Conservation (phyloP, 202 grass and related monocot species). For the Setaria viridis region DNA sequence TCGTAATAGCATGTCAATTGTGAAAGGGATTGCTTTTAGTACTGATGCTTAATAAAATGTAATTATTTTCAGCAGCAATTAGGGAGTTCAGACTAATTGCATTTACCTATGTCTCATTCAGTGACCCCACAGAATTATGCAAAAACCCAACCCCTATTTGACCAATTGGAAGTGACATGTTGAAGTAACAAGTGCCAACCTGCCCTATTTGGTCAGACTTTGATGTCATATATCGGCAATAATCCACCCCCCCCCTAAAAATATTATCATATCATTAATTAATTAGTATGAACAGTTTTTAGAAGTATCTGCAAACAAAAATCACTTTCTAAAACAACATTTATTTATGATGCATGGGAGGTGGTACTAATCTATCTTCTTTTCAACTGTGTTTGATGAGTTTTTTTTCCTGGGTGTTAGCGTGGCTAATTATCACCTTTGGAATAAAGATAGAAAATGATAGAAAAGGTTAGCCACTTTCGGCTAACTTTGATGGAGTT, state of each 20-base stretch:
- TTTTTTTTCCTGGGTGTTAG: slow-evolving; percentile 41
- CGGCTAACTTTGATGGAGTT: slow-evolving; percentile 72
- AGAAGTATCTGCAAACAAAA: background rate
- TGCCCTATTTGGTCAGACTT: background rate
- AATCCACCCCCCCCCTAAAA: background rate
- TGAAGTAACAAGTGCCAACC: slow-evolving; percentile 36
- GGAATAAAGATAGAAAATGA: slow-evolving; percentile 75
- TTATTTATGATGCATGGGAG: background rate
- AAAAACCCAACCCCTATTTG: background rate
- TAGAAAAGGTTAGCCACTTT: slow-evolving; percentile 79
- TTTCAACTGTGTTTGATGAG: slow-evolving; percentile 54
- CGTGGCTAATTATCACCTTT: slow-evolving; percentile 46
- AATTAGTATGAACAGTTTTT: background rate
- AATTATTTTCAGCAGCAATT: background rate
- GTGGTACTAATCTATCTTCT: slow-evolving; percentile 19
- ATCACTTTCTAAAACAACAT: background rate
- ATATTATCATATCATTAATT: background rate
- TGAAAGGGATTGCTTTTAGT: slow-evolving; percentile 39
- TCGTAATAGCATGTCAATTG: slow-evolving; percentile 23
- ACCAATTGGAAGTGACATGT: slow-evolving; percentile 30
- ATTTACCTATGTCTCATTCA: slow-evolving; percentile 9
- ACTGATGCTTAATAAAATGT: slow-evolving; percentile 8
- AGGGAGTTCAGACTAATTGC: background rate
- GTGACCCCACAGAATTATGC: background rate
- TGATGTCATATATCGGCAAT: background rate